Percentiles rank a stretch among this genome's conserved stretches.
These are phyloP conservation scores for Castanospermum australe DNA, from an alignment of 306 rosid species.

Conservation along the genomic window DNA sequence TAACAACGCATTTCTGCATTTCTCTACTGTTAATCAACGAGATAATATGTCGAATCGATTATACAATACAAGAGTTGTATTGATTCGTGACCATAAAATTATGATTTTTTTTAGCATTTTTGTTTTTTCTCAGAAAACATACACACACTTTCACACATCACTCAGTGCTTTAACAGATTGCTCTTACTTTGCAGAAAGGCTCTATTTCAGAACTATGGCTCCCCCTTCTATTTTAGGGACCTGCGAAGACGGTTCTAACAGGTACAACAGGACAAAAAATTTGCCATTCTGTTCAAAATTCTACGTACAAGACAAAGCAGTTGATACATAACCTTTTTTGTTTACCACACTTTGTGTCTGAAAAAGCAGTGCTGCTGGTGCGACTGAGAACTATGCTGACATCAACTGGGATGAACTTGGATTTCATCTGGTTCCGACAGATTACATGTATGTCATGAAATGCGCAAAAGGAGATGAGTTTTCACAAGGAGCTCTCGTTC, in stretches of 20 bases:
- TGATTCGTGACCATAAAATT: too few species aligned
- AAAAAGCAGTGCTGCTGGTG: background rate
- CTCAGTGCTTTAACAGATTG: too few species aligned
- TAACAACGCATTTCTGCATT: too few species aligned
- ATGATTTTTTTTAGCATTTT: too few species aligned
- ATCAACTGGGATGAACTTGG: constrained; percentile 62
- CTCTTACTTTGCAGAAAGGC: background rate
- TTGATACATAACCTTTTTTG: background rate
- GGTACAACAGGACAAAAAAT: background rate
- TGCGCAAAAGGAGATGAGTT: constrained; percentile 40
- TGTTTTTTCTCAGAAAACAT: too few species aligned
- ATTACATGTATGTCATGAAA: constrained; percentile 57
- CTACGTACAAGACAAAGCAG: background rate
- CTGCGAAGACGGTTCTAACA: background rate
- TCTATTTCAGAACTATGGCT: constrained; percentile 14
- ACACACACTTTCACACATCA: too few species aligned
- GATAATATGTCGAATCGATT: too few species aligned
- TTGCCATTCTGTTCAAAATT: background rate
- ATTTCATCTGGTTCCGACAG: constrained; percentile 41
- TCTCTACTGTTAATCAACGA: too few species aligned
- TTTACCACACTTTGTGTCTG: background rate
- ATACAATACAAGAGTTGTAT: too few species aligned
- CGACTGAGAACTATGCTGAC: constrained; percentile 31
- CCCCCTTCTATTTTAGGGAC: constrained; percentile 10
- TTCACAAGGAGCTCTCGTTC: constrained; percentile 44